phyloP scores from a whole-genome alignment of 805 yeast species.

The Isabelozyma gotoi region DNA sequence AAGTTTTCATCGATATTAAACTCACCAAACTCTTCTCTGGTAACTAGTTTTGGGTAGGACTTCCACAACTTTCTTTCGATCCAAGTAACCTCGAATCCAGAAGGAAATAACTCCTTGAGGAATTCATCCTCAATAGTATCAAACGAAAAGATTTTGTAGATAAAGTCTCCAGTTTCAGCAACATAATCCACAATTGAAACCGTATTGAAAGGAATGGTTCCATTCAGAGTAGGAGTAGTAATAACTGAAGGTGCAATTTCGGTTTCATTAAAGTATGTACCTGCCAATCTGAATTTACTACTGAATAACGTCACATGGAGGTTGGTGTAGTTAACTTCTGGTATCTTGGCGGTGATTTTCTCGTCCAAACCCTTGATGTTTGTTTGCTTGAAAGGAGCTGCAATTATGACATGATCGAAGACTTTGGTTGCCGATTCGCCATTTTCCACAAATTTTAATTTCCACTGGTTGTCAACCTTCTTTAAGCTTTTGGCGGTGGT shows the following conservation, averaged over 20 bases:
- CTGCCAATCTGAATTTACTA: conserved; percentile 14
- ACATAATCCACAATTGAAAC: conserved; percentile 27
- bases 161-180: conserved; percentile 22
- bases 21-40: conserved; percentile 22
- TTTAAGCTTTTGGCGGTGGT: conserved; percentile 23
- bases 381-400: conserved; percentile 39
- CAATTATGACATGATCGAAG: conserved; percentile 46
- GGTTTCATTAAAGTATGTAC: conserved; percentile 12
- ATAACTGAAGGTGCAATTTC: conserved; percentile 21
- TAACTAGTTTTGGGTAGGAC: conserved; percentile 42
- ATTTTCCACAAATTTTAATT: conserved; percentile 2
- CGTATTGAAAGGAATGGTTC: conserved; percentile 29
- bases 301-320: conserved; percentile 39
- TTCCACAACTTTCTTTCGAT: conserved; percentile 38
- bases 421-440: conserved; percentile 13
- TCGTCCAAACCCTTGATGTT: conserved; percentile 12
- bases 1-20: conserved; percentile 29
- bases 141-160: conserved; percentile 45
- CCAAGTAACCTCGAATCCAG: conserved; percentile 1
- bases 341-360: not conserved
- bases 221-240: conserved; percentile 12
- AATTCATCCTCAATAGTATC: conserved; percentile 9
- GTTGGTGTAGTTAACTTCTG: conserved; percentile 32
- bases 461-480: conserved; percentile 3
- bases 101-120: not conserved